Evolutionary conservation across 1,139 yeast species (phyloP), one percentile per base, ranked within the genome.

Genomic region (Kodamaea alishanica): DNA sequence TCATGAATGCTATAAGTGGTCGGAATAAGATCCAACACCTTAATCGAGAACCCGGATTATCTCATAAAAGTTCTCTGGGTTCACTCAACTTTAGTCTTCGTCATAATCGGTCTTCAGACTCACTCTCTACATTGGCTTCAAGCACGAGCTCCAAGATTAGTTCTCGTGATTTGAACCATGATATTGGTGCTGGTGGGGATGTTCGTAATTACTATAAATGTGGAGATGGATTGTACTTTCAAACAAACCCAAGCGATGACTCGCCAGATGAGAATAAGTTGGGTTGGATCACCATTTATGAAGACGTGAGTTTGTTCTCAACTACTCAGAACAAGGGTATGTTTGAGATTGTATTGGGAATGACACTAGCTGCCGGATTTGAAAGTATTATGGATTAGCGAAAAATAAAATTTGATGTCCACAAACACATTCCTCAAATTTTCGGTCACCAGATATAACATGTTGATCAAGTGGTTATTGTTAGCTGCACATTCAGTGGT

Each of bases 271-370:
- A 75, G 33, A 70, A 65, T 39, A 80, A 78, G 48, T 47, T 79
- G 28, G 85, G 86, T 0, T 80, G 86, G 86, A 54, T 80, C 5
- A 78, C 85, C 0, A 63, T 80, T 2, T 79, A 75, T 48, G 83
- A 79, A 32, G 77, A 76, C 39, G 42, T 44, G 2, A 36, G 49
- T 37, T 35, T 62, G 9, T 58, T 63, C 34, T 55, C 56, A 6
- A 47, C 47, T 1, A 32, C 33, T 3, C 37, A 38, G 10, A 41
- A 50, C 26, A 56, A 58, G 26, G 81, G 81, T 0, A 67, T 71
- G 64, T 79, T 80, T 69, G 82, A 79, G 46, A 49, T 71, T 37
- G 75, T 72, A 1, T 46, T 80, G 23, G 83, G 82, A 0, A 52
- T 75, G 51, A 73, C 79, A 0, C 61, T 79, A 41, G 81, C 82